phyloP scores from a whole-genome alignment of 139 green algal species.

The Raphidocelis subcapitata region DNA sequence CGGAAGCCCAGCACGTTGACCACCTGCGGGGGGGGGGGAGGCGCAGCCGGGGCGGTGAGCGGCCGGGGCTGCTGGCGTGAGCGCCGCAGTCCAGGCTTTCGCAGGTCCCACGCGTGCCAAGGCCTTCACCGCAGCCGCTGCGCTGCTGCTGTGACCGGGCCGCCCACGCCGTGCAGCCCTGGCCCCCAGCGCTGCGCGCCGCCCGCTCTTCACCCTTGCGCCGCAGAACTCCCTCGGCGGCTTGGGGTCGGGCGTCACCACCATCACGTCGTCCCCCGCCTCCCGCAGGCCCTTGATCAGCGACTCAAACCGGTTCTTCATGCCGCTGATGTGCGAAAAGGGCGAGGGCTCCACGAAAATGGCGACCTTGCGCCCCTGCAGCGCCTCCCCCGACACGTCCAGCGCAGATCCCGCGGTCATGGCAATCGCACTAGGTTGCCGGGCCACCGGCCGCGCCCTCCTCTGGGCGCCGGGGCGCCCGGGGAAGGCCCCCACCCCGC shows the following conservation, averaged over 20 bases:
- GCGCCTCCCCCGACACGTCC: too few species aligned
- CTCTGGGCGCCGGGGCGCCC: too few species aligned
- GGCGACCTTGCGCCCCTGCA: conserved; percentile 42
- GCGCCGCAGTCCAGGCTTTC: background rate
- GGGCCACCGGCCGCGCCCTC: too few species aligned
- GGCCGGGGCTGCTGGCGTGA: background rate
- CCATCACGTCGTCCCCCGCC: conserved; percentile 82
- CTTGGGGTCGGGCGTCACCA: conserved; percentile 73
- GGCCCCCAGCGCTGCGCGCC: too few species aligned
- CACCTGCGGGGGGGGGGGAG: conserved; percentile 36
- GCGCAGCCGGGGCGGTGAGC: background rate
- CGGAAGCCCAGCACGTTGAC: conserved; percentile 64
- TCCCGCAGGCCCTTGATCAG: conserved; percentile 82
- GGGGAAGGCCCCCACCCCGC: too few species aligned
- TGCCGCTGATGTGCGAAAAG: conserved; percentile 79
- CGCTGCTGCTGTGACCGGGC: too few species aligned
- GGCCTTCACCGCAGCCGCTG: too few species aligned
- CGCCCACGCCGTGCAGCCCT: too few species aligned
- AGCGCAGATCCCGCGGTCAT: too few species aligned
- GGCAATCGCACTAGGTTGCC: too few species aligned
- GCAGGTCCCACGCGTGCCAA: background rate
- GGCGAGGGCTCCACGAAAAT: conserved; percentile 81
- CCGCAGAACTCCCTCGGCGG: conserved; percentile 75
- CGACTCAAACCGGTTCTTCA: conserved; percentile 91
- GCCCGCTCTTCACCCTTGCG: conserved; percentile 60